Conservation (phyloP, 495 filamentous ascomycete species). For the Hypoxylon perforatum region DNA sequence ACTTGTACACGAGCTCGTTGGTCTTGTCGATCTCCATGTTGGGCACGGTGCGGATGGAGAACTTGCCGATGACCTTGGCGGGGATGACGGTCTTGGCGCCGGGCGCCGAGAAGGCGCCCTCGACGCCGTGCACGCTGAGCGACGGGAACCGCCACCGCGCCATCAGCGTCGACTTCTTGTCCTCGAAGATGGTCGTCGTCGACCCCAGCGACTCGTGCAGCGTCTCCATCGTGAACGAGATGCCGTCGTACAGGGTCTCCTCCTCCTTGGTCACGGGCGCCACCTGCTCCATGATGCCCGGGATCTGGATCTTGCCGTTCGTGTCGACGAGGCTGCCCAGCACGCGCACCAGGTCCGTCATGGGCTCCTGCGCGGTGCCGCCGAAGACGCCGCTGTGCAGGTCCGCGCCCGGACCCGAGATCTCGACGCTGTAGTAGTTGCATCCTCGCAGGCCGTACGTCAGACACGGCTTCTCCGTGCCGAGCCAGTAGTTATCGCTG, state of each 20-base stretch:
- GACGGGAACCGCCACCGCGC: slow-evolving; percentile 94
- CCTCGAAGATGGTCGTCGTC: slow-evolving; percentile 82
- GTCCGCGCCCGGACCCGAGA: slow-evolving; percentile 91
- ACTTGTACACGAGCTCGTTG: slow-evolving; percentile 81
- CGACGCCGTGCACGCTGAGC: slow-evolving; percentile 94
- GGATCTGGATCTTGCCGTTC: slow-evolving; percentile 88
- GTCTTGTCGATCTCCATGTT: slow-evolving; percentile 95
- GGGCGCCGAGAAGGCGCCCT: slow-evolving; percentile 92
- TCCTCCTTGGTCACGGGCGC: slow-evolving; percentile 88
- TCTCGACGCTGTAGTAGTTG: slow-evolving; percentile 92
- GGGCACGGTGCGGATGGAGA: slow-evolving; percentile 95
- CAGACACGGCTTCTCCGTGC: slow-evolving; percentile 95
- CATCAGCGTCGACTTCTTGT: slow-evolving; percentile 92
- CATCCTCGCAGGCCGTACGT: slow-evolving; percentile 98
- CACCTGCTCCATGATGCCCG: slow-evolving; percentile 90
- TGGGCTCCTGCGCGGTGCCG: slow-evolving; percentile 94
- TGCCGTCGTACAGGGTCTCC: slow-evolving; percentile 81
- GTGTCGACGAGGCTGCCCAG: slow-evolving; percentile 86
- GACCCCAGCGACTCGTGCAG: slow-evolving; percentile 90
- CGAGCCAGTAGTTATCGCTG: slow-evolving; percentile 99
- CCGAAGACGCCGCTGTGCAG: slow-evolving; percentile 97
- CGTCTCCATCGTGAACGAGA: slow-evolving; percentile 95
- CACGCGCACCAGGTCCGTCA: slow-evolving; percentile 91
- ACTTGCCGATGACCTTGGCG: slow-evolving; percentile 96
- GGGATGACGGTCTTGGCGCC: slow-evolving; percentile 99